Evolutionary conservation across 768 basidiomycete species (phyloP).

Genomic region (Rhodotorula taiwanensis): DNA sequence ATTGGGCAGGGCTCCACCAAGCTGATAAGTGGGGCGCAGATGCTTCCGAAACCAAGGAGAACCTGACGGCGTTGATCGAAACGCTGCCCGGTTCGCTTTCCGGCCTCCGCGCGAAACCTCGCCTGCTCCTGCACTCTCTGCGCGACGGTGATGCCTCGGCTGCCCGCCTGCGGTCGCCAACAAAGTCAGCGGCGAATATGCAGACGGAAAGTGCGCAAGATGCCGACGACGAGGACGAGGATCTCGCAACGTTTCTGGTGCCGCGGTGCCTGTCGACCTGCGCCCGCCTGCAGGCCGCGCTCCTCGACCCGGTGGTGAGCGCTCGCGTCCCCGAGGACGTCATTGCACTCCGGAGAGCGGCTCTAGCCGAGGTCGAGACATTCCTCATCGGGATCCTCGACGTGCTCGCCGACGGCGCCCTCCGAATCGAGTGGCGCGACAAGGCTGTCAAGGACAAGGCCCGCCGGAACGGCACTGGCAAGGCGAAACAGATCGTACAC

Average conservation of each 20-base stretch:
- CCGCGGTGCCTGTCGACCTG: conserved; percentile 15
- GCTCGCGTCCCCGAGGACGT: not conserved
- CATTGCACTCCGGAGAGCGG: not conserved
- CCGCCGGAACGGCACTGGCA: conserved; percentile 17
- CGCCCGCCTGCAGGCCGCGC: conserved; percentile 12
- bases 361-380: conserved; percentile 14
- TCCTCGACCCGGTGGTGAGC: not conserved
- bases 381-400: conserved; percentile 19
- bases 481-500: conserved; percentile 27
- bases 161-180: not conserved
- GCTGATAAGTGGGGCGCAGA: not conserved
- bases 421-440: conserved; percentile 14
- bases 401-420: conserved; percentile 13
- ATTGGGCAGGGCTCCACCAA: not conserved
- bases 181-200: too few species aligned
- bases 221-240: conserved; percentile 14
- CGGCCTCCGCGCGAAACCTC: conserved; percentile 26
- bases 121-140: conserved; percentile 24
- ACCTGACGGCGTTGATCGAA: conserved; percentile 9
- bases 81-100: conserved; percentile 23
- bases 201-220: too few species aligned
- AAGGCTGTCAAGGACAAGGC: not conserved
- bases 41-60: conserved; percentile 10
- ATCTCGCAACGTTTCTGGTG: conserved; percentile 34
- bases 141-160: too few species aligned